Conservation (phyloP, 2,329 filamentous ascomycete genomes). For the Claviceps sp. region DNA sequence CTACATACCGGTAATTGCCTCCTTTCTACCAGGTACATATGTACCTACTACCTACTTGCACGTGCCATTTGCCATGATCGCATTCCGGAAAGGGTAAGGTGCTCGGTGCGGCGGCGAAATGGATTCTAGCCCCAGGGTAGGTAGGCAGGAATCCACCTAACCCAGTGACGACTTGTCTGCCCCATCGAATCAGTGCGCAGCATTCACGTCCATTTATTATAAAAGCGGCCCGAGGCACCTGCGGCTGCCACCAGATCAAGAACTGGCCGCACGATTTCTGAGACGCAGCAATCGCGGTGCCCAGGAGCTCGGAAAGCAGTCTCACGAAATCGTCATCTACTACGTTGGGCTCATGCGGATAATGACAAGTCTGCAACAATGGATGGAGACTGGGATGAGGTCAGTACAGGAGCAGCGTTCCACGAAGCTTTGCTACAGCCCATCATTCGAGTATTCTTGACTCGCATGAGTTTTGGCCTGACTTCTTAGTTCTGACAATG, state of each 20-base stretch:
- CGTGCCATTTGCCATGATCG: too few relatives aligned
- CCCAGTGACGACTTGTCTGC: background rate
- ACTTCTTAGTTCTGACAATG: background rate
- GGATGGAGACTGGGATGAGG: constrained; percentile 59
- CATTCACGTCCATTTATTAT: background rate
- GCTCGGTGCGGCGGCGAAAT: too few relatives aligned
- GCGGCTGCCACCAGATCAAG: background rate
- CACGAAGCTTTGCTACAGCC: background rate
- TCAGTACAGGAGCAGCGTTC: constrained; percentile 19
- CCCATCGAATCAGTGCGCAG: background rate
- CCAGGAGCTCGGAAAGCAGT: constrained; percentile 1
- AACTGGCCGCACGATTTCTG: background rate
- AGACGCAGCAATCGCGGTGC: constrained; percentile 5
- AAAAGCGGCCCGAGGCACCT: background rate
- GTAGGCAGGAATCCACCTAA: background rate
- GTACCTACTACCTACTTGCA: too few relatives aligned
- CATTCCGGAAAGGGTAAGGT: too few relatives aligned
- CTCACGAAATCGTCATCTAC: constrained; percentile 3
- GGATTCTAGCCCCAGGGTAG: background rate
- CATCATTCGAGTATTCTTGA: background rate
- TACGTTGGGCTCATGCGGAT: constrained; percentile 21
- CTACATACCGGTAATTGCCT: too few relatives aligned
- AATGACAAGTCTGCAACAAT: constrained; percentile 33
- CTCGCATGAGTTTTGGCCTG: background rate
- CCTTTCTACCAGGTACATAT: too few relatives aligned